Evolutionary conservation across 2,329 filamentous ascomycete species (phyloP).

Genomic region (Ophiognomonia clavigignenti-juglandacearum): DNA sequence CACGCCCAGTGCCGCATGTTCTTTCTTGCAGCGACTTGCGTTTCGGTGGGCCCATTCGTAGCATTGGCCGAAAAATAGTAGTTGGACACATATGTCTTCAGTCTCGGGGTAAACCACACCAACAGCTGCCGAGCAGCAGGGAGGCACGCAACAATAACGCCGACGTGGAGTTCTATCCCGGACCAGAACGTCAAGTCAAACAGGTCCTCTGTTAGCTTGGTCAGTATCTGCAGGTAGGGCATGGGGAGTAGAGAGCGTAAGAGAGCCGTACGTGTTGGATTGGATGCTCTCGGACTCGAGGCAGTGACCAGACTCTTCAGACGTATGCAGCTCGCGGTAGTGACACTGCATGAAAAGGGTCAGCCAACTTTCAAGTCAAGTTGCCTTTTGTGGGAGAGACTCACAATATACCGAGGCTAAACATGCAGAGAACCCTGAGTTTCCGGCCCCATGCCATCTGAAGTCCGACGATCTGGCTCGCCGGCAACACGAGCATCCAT

Average conservation of each 20-base stretch:
- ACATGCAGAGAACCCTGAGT: constrained; percentile 3
- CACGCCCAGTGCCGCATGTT: too few relatives aligned
- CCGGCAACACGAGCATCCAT: constrained; percentile 3
- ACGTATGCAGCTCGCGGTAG: constrained; percentile 3
- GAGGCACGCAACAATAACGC: constrained; percentile 5
- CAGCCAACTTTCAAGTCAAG: too few relatives aligned
- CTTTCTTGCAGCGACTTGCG: too few relatives aligned
- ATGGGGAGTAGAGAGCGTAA: too few relatives aligned
- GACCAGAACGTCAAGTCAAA: constrained; percentile 6
- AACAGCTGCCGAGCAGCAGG: constrained; percentile 1
- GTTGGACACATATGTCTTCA: background rate
- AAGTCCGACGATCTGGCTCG: background rate
- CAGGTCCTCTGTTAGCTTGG: background rate
- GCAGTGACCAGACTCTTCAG: constrained; percentile 2
- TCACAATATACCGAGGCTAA: constrained; percentile 4
- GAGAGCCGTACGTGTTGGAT: constrained; percentile 3
- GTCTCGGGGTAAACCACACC: background rate
- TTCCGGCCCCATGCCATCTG: constrained; percentile 5
- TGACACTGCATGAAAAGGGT: too few relatives aligned
- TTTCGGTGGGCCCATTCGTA: too few relatives aligned
- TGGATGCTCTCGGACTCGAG: background rate
- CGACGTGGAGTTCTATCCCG: background rate
- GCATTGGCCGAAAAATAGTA: too few relatives aligned
- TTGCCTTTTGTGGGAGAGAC: background rate
- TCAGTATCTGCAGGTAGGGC: background rate